Percentiles rank a stretch among this genome's conserved stretches.
Evolutionary conservation across 768 basidiomycete genomes (phyloP).

Genomic region (Podaxis sp.): DNA sequence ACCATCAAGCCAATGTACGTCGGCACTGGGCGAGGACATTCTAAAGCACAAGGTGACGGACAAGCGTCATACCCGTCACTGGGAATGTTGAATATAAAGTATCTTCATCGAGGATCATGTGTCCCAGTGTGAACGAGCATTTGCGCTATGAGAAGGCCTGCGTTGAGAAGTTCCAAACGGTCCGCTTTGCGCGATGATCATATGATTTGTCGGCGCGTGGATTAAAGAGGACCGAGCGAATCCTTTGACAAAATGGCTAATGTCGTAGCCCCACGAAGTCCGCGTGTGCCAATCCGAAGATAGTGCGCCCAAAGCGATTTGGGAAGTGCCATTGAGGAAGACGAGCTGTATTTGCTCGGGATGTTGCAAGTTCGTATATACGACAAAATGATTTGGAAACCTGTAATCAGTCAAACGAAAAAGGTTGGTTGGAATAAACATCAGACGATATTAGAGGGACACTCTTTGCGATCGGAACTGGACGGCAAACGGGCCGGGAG

Average conservation of each 20-base stretch:
- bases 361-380: neutral
- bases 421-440: too few species aligned
- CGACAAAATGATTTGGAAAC: neutral
- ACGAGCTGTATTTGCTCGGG: neutral
- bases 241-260: neutral
- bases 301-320: neutral
- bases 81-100: neutral
- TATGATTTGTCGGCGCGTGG: neutral
- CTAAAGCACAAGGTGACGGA: constrained; percentile 14
- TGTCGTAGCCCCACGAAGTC: neutral
- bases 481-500: neutral
- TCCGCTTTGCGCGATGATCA: neutral
- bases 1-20: constrained; percentile 34
- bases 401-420: neutral
- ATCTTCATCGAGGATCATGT: constrained; percentile 9
- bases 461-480: too few species aligned
- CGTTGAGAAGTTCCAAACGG: neutral
- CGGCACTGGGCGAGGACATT: constrained; percentile 23
- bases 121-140: neutral
- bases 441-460: too few species aligned
- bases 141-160: constrained; percentile 8
- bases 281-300: neutral
- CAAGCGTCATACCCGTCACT: neutral
- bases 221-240: neutral
- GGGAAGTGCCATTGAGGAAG: neutral